Percentiles rank a stretch among this genome's conserved stretches.
These are phyloP conservation scores for Aspergillus chevalieri DNA, from an alignment of 2,329 filamentous ascomycete species.

Conservation along the genomic window DNA sequence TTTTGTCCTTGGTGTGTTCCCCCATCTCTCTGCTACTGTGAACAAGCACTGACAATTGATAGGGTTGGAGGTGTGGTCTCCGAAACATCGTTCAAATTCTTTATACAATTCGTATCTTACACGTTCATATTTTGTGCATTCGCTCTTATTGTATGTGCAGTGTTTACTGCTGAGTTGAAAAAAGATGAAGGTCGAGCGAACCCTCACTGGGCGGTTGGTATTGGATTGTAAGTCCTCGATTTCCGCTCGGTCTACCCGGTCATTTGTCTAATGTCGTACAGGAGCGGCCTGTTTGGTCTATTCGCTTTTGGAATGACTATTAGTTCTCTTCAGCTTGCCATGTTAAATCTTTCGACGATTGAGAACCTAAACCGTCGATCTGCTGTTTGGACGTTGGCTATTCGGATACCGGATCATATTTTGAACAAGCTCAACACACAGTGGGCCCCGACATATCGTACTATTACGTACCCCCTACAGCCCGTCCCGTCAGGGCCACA, in stretches of 20 bases:
- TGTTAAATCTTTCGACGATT: constrained; percentile 75
- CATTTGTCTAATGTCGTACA: constrained; percentile 16
- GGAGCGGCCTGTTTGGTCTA: constrained; percentile 66
- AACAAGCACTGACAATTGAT: constrained; percentile 5
- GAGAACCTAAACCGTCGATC: constrained; percentile 62
- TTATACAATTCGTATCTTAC: constrained; percentile 79
- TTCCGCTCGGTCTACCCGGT: background rate
- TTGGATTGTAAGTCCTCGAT: constrained; percentile 51
- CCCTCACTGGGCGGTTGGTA: constrained; percentile 57
- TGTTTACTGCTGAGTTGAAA: constrained; percentile 55
- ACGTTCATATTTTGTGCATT: constrained; percentile 61
- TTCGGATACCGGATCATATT: constrained; percentile 56
- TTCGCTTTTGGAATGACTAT: constrained; percentile 72
- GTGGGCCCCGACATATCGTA: constrained; percentile 30
- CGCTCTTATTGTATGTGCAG: constrained; percentile 57
- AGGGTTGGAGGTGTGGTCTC: constrained; percentile 89
- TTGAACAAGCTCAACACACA: constrained; percentile 26
- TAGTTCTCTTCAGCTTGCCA: constrained; percentile 63
- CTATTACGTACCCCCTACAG: constrained; percentile 37
- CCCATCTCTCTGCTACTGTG: background rate
- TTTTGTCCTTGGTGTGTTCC: constrained; percentile 70
- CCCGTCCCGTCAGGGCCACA: constrained; percentile 13
- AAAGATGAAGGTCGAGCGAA: constrained; percentile 45
- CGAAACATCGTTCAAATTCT: constrained; percentile 85
- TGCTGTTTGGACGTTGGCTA: constrained; percentile 66